These are phyloP conservation scores for Aspergillus fumigatiaffinis DNA, from an alignment of 2,329 filamentous ascomycete species.

Conservation along the genomic window DNA sequence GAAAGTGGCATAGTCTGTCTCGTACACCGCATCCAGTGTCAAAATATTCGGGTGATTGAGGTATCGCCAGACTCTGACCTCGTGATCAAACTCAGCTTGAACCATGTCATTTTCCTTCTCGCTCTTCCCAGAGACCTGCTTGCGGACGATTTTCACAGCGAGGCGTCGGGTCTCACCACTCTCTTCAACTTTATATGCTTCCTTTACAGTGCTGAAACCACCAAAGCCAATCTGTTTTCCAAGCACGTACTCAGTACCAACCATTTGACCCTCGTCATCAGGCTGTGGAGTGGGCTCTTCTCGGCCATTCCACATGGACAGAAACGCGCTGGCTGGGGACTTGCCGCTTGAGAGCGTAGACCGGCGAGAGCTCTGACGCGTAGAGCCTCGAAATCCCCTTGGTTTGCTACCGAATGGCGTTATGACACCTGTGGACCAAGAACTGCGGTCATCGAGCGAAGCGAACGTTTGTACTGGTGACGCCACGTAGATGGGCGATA, in stretches of 20 bases:
- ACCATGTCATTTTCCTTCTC: conserved; percentile 62
- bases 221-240: conserved; percentile 63
- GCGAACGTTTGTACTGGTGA: conserved; percentile 35
- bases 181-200: conserved; percentile 60
- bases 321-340: conserved; percentile 56
- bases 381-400: conserved; percentile 32
- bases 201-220: conserved; percentile 64
- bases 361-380: conserved; percentile 40
- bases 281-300: conserved; percentile 47
- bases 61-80: conserved; percentile 65
- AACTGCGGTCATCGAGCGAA: conserved; percentile 39
- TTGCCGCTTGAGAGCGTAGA: conserved; percentile 50
- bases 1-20: conserved; percentile 65
- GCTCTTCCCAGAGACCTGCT: conserved; percentile 51
- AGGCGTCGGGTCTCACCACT: conserved; percentile 49
- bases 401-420: conserved; percentile 35
- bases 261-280: conserved; percentile 64
- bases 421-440: conserved; percentile 33
- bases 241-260: conserved; percentile 64
- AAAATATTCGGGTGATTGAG: conserved; percentile 60
- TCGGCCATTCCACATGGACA: conserved; percentile 50
- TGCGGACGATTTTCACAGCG: conserved; percentile 66
- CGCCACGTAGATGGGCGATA: conserved; percentile 37
- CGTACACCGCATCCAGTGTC: conserved; percentile 60
- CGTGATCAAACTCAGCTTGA: conserved; percentile 65